Conservation (phyloP, 768 basidiomycete genomes). For the Tricholoma matsutake region DNA sequence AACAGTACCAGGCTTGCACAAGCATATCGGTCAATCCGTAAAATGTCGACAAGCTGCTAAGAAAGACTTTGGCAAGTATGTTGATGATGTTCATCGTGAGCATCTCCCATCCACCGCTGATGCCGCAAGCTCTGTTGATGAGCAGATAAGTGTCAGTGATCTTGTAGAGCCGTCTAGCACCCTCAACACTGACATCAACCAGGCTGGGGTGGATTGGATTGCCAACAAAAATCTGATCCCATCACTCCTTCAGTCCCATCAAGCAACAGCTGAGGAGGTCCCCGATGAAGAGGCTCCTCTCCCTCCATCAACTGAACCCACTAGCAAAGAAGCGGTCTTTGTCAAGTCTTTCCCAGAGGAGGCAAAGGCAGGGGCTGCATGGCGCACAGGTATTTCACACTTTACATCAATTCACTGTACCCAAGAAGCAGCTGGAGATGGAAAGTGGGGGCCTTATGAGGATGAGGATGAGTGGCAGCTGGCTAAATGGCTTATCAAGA, state of each 20-base stretch:
- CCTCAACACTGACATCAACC: not conserved
- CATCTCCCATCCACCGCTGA: not conserved
- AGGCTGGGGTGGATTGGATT: not conserved
- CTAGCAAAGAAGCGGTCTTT: not conserved
- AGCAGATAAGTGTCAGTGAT: not conserved
- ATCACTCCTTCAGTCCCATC: not conserved
- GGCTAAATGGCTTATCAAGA: conserved; percentile 26
- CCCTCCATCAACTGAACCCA: not conserved
- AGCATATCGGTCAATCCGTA: not conserved
- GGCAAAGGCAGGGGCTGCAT: not conserved
- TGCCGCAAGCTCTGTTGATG: not conserved
- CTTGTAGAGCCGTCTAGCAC: not conserved
- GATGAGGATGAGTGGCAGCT: conserved; percentile 27
- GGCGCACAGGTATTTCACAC: not conserved
- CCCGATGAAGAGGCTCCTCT: not conserved
- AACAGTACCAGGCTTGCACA: not conserved
- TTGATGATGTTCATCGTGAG: not conserved
- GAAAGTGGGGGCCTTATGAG: conserved; percentile 20
- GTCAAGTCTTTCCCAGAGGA: not conserved
- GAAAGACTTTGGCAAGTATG: not conserved
- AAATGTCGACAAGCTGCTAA: not conserved
- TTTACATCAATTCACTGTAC: not conserved
- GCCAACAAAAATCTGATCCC: not conserved
- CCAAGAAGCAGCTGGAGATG: not conserved
- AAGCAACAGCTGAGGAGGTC: not conserved